Conservation (phyloP, 768 basidiomycete genomes). For the Phanerochaete sordida region DNA sequence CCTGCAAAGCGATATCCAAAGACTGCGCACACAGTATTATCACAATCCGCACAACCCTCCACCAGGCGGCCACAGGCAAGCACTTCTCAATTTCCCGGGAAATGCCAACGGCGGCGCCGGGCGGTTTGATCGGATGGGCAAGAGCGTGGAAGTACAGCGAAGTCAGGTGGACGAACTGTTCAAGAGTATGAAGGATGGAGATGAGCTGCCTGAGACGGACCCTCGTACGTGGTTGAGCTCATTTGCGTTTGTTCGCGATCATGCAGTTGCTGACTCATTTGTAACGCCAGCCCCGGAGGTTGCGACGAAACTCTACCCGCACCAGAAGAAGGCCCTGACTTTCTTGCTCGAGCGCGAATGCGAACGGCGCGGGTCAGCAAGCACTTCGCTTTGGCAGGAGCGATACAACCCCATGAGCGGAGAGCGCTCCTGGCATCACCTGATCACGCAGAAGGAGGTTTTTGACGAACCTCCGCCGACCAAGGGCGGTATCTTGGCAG, state of each 20-base stretch:
- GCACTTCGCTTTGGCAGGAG: slow-evolving; percentile 69
- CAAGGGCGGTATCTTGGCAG: slow-evolving; percentile 91
- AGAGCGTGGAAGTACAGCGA: slow-evolving; percentile 87
- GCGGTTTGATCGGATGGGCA: slow-evolving; percentile 62
- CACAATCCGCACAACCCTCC: slow-evolving; percentile 88
- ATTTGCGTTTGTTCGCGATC: background rate
- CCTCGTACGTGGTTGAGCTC: slow-evolving; percentile 55
- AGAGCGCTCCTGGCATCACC: slow-evolving; percentile 66
- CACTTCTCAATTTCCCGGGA: slow-evolving; percentile 38
- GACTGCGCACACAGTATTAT: slow-evolving; percentile 60
- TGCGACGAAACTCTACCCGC: slow-evolving; percentile 87
- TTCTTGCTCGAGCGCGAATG: slow-evolving; percentile 89
- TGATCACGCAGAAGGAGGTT: slow-evolving; percentile 79
- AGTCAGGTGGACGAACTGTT: slow-evolving; percentile 94
- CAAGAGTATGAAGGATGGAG: slow-evolving; percentile 81
- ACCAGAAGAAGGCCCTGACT: slow-evolving; percentile 97
- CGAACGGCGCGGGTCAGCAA: slow-evolving; percentile 54
- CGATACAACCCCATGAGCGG: slow-evolving; percentile 46
- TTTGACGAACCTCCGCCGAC: slow-evolving; percentile 63
- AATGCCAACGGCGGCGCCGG: slow-evolving; percentile 32
- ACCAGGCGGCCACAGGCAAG: slow-evolving; percentile 55
- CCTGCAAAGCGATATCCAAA: slow-evolving; percentile 58
- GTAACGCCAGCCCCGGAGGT: slow-evolving; percentile 56
- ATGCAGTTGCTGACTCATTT: slow-evolving; percentile 15
- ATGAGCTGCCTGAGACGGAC: slow-evolving; percentile 83